These are phyloP conservation scores for Pyricularia pennisetigena DNA, from an alignment of 2,329 filamentous ascomycete species.

Conservation along the genomic window DNA sequence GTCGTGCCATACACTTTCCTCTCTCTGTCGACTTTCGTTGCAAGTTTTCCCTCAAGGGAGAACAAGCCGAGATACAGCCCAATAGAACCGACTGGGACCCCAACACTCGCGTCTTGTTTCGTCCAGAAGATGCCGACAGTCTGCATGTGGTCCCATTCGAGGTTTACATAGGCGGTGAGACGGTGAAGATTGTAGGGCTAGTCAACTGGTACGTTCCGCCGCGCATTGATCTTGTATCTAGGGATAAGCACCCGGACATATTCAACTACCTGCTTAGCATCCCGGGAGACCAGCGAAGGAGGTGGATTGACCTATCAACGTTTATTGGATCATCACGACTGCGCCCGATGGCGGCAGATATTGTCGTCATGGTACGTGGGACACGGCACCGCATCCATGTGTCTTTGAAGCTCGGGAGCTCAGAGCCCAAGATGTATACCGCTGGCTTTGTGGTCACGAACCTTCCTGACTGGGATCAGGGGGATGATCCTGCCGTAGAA, in stretches of 20 bases:
- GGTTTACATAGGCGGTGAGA: not conserved
- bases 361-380: not conserved
- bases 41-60: not conserved
- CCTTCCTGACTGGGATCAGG: not conserved
- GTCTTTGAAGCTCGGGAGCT: not conserved
- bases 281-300: not conserved
- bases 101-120: not conserved
- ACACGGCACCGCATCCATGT: not conserved
- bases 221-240: not conserved
- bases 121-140: not conserved
- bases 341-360: not conserved
- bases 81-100: not conserved
- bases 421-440: not conserved
- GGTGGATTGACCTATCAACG: not conserved
- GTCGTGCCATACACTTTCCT: not conserved
- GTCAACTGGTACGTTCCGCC: not conserved
- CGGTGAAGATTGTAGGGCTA: not conserved
- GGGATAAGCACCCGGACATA: not conserved
- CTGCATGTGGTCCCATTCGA: not conserved
- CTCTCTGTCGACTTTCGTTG: not conserved
- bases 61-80: not conserved
- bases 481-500: not conserved
- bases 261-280: not conserved
- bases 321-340: not conserved
- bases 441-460: not conserved